A percentile compares a stretch with the other conserved stretches of the same genome.
These are phyloP conservation scores for Globisporangium ultimum DNA, from an alignment of 352 stramenopile species.

Conservation along the genomic window DNA sequence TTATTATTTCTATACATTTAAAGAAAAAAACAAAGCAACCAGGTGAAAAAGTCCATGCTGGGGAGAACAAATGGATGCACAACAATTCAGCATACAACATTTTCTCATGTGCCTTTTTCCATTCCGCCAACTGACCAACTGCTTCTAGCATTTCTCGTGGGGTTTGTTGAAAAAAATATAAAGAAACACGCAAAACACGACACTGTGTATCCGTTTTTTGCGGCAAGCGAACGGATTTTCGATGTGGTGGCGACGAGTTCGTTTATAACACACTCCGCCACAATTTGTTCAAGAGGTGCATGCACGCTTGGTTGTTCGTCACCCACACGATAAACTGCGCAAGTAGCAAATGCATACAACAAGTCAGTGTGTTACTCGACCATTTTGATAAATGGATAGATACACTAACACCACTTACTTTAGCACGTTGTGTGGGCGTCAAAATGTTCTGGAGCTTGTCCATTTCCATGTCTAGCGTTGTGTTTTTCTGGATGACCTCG, in stretches of 20 bases:
- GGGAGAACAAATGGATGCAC: background rate
- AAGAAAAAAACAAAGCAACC: constrained; percentile 12
- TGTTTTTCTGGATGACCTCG: constrained; percentile 89
- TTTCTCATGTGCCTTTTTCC: too few species aligned
- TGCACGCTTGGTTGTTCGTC: constrained; percentile 94
- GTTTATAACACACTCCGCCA: constrained; percentile 89
- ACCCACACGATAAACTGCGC: constrained; percentile 94
- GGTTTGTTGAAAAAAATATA: too few species aligned
- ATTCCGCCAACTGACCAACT: too few species aligned
- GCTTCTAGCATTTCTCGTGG: too few species aligned
- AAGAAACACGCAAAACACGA: too few species aligned
- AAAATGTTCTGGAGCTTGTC: constrained; percentile 93
- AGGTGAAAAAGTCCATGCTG: too few species aligned
- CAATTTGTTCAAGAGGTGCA: constrained; percentile 96
- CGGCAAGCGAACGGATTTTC: too few species aligned
- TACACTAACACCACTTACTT: constrained; percentile 34
- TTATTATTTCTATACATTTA: constrained; percentile 19
- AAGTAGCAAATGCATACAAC: constrained; percentile 5
- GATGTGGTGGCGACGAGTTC: too few species aligned
- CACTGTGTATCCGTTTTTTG: constrained; percentile 5
- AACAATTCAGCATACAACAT: background rate
- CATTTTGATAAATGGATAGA: background rate
- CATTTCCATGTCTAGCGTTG: constrained; percentile 93
- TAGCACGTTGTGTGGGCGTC: constrained; percentile 90
- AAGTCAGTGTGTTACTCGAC: background rate